A percentile compares a stretch with the other conserved stretches of the same genome.
Evolutionary conservation across 768 basidiomycete genomes (phyloP).

Genomic region (Lenzites betulinus): DNA sequence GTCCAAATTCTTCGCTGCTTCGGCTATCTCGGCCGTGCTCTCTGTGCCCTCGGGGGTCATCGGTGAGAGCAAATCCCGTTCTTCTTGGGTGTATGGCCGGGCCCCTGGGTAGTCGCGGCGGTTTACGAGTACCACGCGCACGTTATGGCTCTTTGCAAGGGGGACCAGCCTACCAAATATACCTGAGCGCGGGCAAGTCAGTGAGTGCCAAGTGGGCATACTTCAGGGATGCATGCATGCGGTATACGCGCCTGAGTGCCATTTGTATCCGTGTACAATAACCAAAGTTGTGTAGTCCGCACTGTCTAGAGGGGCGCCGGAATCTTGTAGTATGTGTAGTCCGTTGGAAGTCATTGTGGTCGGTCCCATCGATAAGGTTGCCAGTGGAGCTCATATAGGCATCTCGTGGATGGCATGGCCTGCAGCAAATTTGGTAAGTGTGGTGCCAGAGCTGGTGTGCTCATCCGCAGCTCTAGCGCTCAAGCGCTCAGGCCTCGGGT

Average conservation of each 20-base stretch:
- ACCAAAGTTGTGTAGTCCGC: slow-evolving; percentile 22
- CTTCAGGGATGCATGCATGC: background rate
- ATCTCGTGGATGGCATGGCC: too few species aligned
- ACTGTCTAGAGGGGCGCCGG: slow-evolving; percentile 15
- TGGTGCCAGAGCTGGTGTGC: too few species aligned
- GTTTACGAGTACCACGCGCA: slow-evolving; percentile 24
- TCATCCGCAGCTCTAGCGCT: too few species aligned
- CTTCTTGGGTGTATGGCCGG: slow-evolving; percentile 13
- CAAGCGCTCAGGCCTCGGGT: too few species aligned
- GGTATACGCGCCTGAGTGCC: slow-evolving; percentile 18
- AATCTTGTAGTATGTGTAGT: slow-evolving; percentile 11
- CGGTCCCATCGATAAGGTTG: background rate
- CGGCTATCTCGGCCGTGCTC: background rate
- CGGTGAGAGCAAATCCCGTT: slow-evolving; percentile 10
- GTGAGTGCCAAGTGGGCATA: background rate
- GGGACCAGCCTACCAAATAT: slow-evolving; percentile 9
- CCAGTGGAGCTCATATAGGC: too few species aligned
- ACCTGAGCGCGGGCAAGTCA: background rate
- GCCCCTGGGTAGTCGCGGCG: slow-evolving; percentile 27
- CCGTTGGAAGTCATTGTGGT: background rate
- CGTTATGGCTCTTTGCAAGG: slow-evolving; percentile 11
- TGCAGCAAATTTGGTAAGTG: too few species aligned
- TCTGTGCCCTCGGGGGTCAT: background rate
- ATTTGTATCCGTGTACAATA: slow-evolving; percentile 24
- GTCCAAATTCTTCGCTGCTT: background rate